Evolutionary conservation across 345 rosid species (phyloP).

Genomic region (Hibiscus tridactylites): DNA sequence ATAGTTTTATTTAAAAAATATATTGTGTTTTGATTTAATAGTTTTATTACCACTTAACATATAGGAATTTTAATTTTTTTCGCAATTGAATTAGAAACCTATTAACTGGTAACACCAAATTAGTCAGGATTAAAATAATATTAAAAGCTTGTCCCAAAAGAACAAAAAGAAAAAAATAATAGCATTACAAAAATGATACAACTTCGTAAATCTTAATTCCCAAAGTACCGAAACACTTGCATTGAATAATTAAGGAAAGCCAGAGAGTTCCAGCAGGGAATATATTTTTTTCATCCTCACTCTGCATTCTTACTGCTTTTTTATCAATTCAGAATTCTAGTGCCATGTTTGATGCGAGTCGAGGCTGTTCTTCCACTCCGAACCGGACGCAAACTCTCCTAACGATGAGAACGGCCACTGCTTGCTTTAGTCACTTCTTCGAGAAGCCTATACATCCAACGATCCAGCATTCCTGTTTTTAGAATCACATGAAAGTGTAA

Average conservation of each 20-base stretch:
- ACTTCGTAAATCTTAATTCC: background rate
- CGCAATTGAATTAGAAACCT: no score
- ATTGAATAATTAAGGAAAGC: background rate
- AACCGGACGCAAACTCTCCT: background rate
- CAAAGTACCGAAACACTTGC: background rate
- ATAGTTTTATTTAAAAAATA: no score
- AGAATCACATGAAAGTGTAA: background rate
- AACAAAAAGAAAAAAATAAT: background rate
- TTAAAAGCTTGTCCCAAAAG: no score
- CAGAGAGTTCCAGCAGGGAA: background rate
- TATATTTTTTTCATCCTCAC: background rate
- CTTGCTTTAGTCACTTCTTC: constrained; percentile 58
- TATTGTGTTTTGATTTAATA: no score
- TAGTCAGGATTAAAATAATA: no score
- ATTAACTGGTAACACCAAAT: no score
- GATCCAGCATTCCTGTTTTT: constrained; percentile 82
- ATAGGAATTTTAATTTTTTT: no score
- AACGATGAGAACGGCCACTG: constrained; percentile 16
- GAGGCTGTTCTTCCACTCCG: background rate
- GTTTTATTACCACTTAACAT: no score
- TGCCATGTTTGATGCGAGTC: background rate
- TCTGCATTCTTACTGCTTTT: background rate
- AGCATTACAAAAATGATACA: background rate
- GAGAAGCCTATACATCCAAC: constrained; percentile 87
- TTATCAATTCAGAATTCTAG: background rate